Evolutionary conservation across 495 filamentous ascomycete genomes (phyloP).

Genomic region (Xylaria intraflava): DNA sequence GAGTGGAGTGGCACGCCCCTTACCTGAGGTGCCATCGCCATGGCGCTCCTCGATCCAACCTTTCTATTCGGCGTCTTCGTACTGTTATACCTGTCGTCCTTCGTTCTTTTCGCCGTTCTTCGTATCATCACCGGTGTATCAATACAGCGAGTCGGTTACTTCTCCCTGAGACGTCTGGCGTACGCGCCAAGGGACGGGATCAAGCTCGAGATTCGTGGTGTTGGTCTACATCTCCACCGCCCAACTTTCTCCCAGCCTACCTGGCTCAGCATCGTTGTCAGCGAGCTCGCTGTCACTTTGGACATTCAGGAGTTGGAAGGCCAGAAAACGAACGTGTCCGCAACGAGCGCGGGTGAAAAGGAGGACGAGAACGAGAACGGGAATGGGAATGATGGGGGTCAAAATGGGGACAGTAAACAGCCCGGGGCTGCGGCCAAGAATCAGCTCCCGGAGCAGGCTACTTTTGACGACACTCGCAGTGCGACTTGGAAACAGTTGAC

Average conservation of each 20-base stretch:
- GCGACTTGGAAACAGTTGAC: constrained; percentile 73
- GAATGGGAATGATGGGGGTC: constrained; percentile 17
- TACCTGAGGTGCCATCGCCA: constrained; percentile 21
- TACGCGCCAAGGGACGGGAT: constrained; percentile 83
- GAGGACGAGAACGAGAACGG: constrained; percentile 13
- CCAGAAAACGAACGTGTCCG: constrained; percentile 26
- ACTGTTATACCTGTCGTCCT: constrained; percentile 82
- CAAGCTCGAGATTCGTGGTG: constrained; percentile 79
- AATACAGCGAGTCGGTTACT: constrained; percentile 89
- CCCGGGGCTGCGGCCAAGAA: constrained; percentile 18
- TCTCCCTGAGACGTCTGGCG: constrained; percentile 80
- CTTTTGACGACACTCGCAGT: constrained; percentile 43
- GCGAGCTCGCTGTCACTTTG: constrained; percentile 75
- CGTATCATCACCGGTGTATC: constrained; percentile 91
- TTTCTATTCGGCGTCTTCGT: constrained; percentile 79
- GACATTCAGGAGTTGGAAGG: constrained; percentile 60
- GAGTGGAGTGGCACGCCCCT: constrained; percentile 18
- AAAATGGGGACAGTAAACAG: constrained; percentile 4
- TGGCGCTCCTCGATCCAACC: constrained; percentile 57
- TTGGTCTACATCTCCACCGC: constrained; percentile 80
- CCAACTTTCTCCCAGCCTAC: constrained; percentile 96
- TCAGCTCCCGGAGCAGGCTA: constrained; percentile 16
- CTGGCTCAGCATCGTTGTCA: constrained; percentile 86
- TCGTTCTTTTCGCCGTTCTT: constrained; percentile 87
- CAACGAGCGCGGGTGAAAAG: constrained; percentile 22